Conservation (phyloP, 306 rosid species). For the Rosa persica region DNA sequence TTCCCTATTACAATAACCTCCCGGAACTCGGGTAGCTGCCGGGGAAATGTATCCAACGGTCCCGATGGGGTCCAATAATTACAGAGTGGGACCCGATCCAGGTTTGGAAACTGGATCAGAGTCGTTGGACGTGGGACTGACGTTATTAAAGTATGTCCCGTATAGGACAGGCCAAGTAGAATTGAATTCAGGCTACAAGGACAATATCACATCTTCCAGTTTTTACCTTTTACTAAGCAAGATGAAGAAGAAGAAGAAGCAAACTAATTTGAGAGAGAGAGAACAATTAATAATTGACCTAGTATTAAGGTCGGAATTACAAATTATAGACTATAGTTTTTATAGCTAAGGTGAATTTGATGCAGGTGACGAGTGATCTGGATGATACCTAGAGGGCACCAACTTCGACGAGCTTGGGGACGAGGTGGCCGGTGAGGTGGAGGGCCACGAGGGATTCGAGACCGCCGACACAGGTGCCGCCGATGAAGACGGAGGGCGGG, state of each 20-base stretch:
- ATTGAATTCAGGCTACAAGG: neutral
- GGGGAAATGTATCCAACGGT: slow-evolving; percentile 13
- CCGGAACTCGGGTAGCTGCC: neutral
- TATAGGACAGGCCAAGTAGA: neutral
- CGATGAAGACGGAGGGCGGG: slow-evolving; percentile 76
- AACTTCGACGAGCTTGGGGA: slow-evolving; percentile 81
- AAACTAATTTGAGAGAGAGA: neutral
- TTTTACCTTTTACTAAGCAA: neutral
- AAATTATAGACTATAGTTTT: neutral
- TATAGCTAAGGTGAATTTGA: neutral
- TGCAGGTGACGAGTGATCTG: neutral
- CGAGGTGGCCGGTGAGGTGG: slow-evolving; percentile 90
- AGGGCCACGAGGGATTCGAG: slow-evolving; percentile 92
- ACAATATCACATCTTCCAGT: neutral
- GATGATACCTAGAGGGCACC: slow-evolving; percentile 75
- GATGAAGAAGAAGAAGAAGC: neutral
- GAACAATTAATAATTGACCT: neutral
- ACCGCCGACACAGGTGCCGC: slow-evolving; percentile 77
- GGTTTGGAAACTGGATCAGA: slow-evolving; percentile 20
- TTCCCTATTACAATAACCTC: neutral
- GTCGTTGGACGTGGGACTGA: slow-evolving; percentile 23
- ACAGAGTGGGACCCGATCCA: slow-evolving; percentile 16
- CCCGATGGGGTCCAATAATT: slow-evolving; percentile 31
- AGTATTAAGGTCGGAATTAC: neutral
- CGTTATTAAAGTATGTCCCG: slow-evolving; percentile 6